Evolutionary conservation across 2,329 filamentous ascomycete species (phyloP).

Genomic region (Penicillium hordei): DNA sequence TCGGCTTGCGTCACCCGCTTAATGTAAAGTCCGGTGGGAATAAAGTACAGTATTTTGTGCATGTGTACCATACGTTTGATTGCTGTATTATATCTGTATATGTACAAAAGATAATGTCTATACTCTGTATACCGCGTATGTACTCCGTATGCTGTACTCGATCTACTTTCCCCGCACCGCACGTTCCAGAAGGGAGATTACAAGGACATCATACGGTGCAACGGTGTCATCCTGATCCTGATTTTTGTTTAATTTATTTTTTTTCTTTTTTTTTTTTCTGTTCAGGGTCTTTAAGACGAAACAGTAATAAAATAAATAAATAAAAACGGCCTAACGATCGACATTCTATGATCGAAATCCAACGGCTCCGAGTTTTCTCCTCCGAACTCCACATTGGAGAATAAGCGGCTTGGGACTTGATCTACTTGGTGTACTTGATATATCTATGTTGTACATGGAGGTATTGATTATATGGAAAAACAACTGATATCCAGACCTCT

Average conservation of each 20-base stretch:
- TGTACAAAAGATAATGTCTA: too few relatives aligned
- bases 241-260: too few relatives aligned
- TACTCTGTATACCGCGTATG: too few relatives aligned
- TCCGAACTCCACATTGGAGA: conserved; percentile 9
- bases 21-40: neutral
- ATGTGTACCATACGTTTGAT: too few relatives aligned
- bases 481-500: neutral
- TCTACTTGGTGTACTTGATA: neutral
- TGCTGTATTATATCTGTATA: neutral
- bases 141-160: neutral
- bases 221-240: neutral
- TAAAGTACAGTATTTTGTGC: neutral
- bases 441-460: neutral
- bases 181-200: conserved; percentile 3
- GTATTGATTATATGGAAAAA: too few relatives aligned
- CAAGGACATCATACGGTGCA: neutral
- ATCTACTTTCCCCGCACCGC: conserved; percentile 7
- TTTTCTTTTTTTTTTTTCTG: neutral
- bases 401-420: neutral
- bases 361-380: conserved; percentile 30
- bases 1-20: conserved; percentile 25
- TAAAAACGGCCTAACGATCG: neutral
- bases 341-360: conserved; percentile 8
- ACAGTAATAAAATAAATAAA: neutral
- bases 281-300: neutral